Percentiles rank a stretch among this genome's conserved stretches.
Conservation (phyloP, 306 rosid species). For the Cajanus cajan region DNA sequence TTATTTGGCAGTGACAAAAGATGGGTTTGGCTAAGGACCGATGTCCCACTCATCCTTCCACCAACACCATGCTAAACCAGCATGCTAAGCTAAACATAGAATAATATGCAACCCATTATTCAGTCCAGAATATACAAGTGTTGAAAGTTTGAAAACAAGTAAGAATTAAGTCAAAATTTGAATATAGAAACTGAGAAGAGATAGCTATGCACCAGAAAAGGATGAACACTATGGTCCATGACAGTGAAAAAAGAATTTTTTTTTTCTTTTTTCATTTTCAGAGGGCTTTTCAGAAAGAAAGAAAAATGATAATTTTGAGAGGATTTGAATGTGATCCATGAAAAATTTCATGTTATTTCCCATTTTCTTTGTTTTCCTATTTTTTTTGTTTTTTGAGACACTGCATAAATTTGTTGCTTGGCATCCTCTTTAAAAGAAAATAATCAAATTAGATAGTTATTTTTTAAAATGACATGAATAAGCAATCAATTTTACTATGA, state of each 20-base stretch:
- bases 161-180: constrained; percentile 9
- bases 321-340: constrained; percentile 60
- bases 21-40: constrained; percentile 65
- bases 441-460: too few relatives aligned
- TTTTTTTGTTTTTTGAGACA: too few relatives aligned
- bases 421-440: too few relatives aligned
- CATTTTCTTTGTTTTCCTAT: too few relatives aligned
- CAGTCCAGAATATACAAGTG: neutral
- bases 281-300: neutral
- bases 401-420: too few relatives aligned
- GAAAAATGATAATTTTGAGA: constrained; percentile 14
- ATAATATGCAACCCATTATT: neutral
- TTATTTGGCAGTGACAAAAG: constrained; percentile 45
- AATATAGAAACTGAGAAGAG: constrained; percentile 16
- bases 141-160: constrained; percentile 25
- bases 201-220: constrained; percentile 36
- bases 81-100: constrained; percentile 21
- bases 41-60: constrained; percentile 72
- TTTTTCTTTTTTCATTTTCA: neutral
- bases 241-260: constrained; percentile 3
- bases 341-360: too few relatives aligned
- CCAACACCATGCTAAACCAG: constrained; percentile 48
- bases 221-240: constrained; percentile 5
- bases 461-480: too few relatives aligned
- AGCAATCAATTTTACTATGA: too few relatives aligned